Evolutionary conservation across 805 yeast genomes (phyloP), one percentile per base, ranked within the genome.

Genomic region (Candida cerambycidarum): DNA sequence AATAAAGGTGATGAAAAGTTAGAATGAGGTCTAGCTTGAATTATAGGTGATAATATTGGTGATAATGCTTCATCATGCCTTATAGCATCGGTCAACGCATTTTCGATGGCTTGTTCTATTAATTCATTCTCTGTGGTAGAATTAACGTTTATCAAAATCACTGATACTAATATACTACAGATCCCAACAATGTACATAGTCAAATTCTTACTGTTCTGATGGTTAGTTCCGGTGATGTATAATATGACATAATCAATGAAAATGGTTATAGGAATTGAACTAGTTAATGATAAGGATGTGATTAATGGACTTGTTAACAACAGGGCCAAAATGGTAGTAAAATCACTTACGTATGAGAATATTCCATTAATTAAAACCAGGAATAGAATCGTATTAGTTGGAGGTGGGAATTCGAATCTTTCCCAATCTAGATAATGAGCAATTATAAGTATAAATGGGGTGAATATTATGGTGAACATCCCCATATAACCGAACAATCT

Each of bases 231-330:
- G 0, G 55, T 44, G 10, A 59, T n/a, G 15, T 47, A 51, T 31
- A 66, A 48, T 7, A 66, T 53, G 12, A 71, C 48, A 47, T 68
- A 75, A 50, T 78, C 83, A 38, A 75, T 63, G 41, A 73, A 63
- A 51, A 78, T 73, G 21, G 76, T 73, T 17, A 78, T 62, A 3
- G 83, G 83, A 27, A 78, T 75, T 0, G 76, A 71, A 0, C 78
- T 66, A 1, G 82, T 75, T 27, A 78, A 56, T 3, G 80, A 75
- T 29, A 78, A 59, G 3, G 80, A 66, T 2, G 79, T 71, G 12
- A 76, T 68, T 43, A 78, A 63, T 0, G 83, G 83, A 36, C 80
- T 75, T 1, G 82, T 78, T 30, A 76, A 60, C 15, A 78, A 54
- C 62, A 76, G 67, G 6, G 82, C 80, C 11, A 75, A 51, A n/a